Evolutionary conservation across 345 rosid genomes (phyloP), one percentile per base, ranked within the genome.

Genomic region (Sonneratia alba): DNA sequence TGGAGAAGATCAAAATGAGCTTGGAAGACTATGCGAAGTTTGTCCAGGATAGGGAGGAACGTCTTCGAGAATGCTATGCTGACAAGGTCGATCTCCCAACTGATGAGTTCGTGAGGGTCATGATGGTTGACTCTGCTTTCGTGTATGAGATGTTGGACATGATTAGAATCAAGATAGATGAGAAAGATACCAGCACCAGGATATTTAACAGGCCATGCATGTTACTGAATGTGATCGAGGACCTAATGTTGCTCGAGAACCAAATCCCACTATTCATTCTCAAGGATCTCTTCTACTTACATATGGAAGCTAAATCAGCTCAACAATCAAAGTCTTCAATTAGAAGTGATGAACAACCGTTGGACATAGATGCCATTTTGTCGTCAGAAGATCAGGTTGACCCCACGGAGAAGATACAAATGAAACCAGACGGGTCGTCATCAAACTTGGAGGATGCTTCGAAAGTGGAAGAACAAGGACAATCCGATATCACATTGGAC

Each of bases 231-330:
- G 12, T 79, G 19, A 3, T 27, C 16, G 78, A 72, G 14, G 32
- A 27, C 32, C 32, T 27, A 27, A 27, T 27, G 32, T 27, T 27
- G 32, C 32, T 27, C 32, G 32, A 27, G 32, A 27, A 81, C 75
- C 82, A 81, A 27, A 4, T 81, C 42, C 77, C 82, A 0, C 48
- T 79, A 9, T 81, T 79, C 3, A 69, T 79, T 45, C 40, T 79
- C 1, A 15, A 76, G n/a, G 78, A 72, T 19, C 11, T 79, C 68
- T 67, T 36, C 0, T 3, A 34, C 3, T 51, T 51, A 51, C 9
- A 51, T 0, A 18, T 7, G 3, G 7, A 18, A 51, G 10, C 3
- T 51, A 4, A 16, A 51, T 15, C 57, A 2, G 57, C 57, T 51
- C 57, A n/a, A 51, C 57, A 1, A 51, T 7, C 57, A 0, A 51